These are phyloP conservation scores for Cordyceps javanica DNA, from an alignment of 2,329 filamentous ascomycete species.

Conservation along the genomic window DNA sequence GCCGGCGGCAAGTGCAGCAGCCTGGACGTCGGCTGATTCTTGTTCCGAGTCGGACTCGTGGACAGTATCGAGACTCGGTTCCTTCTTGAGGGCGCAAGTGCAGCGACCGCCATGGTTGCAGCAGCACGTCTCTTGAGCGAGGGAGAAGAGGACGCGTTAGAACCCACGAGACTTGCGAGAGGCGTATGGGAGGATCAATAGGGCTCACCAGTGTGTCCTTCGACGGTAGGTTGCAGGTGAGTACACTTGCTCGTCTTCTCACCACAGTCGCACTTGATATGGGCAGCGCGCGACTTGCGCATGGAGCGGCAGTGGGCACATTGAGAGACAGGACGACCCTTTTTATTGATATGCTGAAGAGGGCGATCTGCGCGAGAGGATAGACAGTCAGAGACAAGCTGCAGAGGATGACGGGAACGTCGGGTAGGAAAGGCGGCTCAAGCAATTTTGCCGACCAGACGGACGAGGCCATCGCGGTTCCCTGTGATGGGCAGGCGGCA, in stretches of 20 bases:
- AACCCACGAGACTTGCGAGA: background rate
- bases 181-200: background rate
- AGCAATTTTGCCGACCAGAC: background rate
- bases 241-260: conserved; percentile 75
- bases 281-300: conserved; percentile 91
- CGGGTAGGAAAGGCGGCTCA: background rate
- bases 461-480: background rate
- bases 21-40: conserved; percentile 27
- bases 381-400: background rate
- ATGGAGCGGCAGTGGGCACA: conserved; percentile 93
- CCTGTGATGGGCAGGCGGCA: background rate
- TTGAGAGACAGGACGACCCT: conserved; percentile 95
- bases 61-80: conserved; percentile 53
- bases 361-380: conserved; percentile 62
- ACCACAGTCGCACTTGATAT: conserved; percentile 95
- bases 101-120: conserved; percentile 64
- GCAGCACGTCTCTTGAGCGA: conserved; percentile 55
- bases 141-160: conserved; percentile 14
- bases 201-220: conserved; percentile 53
- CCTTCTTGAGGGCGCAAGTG: conserved; percentile 59
- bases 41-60: conserved; percentile 57
- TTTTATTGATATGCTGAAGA: conserved; percentile 92
- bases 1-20: conserved; percentile 22
- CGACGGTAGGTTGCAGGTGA: conserved; percentile 50
- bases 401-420: background rate